Conservation (phyloP, 495 filamentous ascomycete genomes). For the Xylaria intraflava region DNA sequence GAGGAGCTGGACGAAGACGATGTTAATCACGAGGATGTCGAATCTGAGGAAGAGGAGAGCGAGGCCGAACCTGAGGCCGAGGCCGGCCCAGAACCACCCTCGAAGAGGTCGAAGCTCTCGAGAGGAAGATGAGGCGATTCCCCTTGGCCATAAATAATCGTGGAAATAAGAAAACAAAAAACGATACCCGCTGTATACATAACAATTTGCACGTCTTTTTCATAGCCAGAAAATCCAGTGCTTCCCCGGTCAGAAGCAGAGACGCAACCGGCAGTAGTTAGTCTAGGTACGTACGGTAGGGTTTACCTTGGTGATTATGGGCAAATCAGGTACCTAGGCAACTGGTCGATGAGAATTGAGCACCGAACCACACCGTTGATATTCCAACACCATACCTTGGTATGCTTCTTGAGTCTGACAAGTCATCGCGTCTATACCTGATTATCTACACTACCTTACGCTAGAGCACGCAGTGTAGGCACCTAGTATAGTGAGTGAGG, state of each 20-base stretch:
- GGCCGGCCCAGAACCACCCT: slow-evolving; percentile 25
- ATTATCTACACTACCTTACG: too few relatives aligned
- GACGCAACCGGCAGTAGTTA: neutral
- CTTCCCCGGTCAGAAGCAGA: neutral
- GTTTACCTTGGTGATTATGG: too few relatives aligned
- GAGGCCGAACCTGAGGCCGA: slow-evolving; percentile 30
- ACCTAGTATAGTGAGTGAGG: too few relatives aligned
- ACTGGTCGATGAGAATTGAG: too few relatives aligned
- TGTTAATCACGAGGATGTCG: slow-evolving; percentile 38
- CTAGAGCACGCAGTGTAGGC: too few relatives aligned
- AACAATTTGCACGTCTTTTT: neutral
- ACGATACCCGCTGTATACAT: slow-evolving; percentile 21
- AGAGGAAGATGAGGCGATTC: slow-evolving; percentile 21
- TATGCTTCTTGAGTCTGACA: too few relatives aligned
- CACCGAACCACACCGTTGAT: too few relatives aligned
- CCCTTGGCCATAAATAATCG: slow-evolving; percentile 6
- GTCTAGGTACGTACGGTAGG: too few relatives aligned
- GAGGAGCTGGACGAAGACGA: slow-evolving; percentile 40
- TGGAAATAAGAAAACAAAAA: slow-evolving; percentile 9
- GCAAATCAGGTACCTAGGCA: too few relatives aligned
- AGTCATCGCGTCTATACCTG: too few relatives aligned
- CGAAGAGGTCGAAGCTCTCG: slow-evolving; percentile 26
- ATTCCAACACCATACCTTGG: too few relatives aligned
- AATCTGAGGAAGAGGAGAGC: slow-evolving; percentile 38
- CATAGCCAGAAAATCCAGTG: neutral